Base-by-base conservation (phyloP, 805 yeast genomes). In the Suhomyces canberraensis region DNA sequence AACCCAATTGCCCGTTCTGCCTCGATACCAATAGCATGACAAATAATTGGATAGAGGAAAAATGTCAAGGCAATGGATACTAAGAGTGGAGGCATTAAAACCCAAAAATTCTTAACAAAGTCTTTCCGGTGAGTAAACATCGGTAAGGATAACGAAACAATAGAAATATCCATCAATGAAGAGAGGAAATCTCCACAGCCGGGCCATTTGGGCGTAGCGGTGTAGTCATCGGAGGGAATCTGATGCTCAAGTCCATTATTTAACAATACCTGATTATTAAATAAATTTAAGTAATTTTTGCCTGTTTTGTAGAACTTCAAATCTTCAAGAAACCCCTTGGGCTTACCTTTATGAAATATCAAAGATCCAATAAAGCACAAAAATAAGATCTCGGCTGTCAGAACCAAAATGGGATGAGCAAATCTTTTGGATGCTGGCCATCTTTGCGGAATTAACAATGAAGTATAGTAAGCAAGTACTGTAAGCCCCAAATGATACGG, bases 171-270 rank as follows among this genome's bases (percentile, higher is more conserved):
- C 83, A 85, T 80, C 46, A 84, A 56, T 0, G 89, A 73, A 4
- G 79, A 55, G 26, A 85, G 67, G 13, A 85, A 66, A 52, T 85
- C 95, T 2, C 95, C 95, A 11, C 90, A 85, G 0, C 95, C 95
- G 1, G 95, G 93, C 74, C 78, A 73, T 15, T 58, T 52, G 1
- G 71, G 68, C 2, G 64, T 57, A 3, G 58, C 50, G 0, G 72
- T 64, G 26, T 39, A 51, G 28, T 54, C 50, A 11, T 40, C 42
- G 11, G 42, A 40, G 11, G 42, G 41, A 11, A 39, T 24, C n/a
- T 25, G 31, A 36, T 4, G 40, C 35, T 35, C 37, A 16, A 56
- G 46, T 4, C 68, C 65, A 26, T 50, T 58, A 24, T 64, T 50
- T 29, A 57, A 42, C 46, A 59, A 33, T 3, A 54, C 48, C 16